Conservation (phyloP, 179 eudicot species). For the Camellia oleifera region DNA sequence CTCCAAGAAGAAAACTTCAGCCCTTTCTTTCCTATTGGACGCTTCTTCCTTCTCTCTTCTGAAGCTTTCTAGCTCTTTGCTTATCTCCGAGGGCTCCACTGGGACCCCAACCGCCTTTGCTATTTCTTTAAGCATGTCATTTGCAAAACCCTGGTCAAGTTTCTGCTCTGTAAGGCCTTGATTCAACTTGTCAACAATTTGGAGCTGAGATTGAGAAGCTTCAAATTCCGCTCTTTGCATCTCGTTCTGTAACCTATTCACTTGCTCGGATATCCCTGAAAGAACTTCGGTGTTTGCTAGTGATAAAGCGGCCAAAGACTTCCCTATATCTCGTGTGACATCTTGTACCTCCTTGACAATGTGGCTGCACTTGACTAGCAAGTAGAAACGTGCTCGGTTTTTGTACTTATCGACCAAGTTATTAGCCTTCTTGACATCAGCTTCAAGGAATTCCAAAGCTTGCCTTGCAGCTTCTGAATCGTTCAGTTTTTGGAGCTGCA, state of each 20-base stretch:
- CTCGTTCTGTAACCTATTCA: constrained; percentile 33
- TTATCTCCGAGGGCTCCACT: constrained; percentile 35
- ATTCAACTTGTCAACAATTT: constrained; percentile 33
- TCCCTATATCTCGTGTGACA: constrained; percentile 43
- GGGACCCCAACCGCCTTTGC: constrained; percentile 41
- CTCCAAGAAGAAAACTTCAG: constrained; percentile 36
- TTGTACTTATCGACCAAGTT: constrained; percentile 39
- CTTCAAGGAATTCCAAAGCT: constrained; percentile 38
- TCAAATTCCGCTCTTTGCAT: constrained; percentile 45
- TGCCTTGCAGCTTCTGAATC: constrained; percentile 38
- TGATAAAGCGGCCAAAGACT: constrained; percentile 30
- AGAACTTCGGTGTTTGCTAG: constrained; percentile 31
- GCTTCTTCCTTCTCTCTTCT: constrained; percentile 43
- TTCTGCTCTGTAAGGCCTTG: constrained; percentile 31
- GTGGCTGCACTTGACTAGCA: constrained; percentile 33
- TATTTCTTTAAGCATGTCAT: constrained; percentile 35
- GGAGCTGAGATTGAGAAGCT: constrained; percentile 25
- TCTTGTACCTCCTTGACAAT: constrained; percentile 47
- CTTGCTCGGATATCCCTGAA: constrained; percentile 33
- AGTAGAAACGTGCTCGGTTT: constrained; percentile 32
- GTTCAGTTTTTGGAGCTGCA: constrained; percentile 26
- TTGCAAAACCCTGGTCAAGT: constrained; percentile 33
- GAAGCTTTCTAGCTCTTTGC: constrained; percentile 33
- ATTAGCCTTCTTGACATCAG: constrained; percentile 34
- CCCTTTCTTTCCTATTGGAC: constrained; percentile 37